Evolutionary conservation across 2,329 filamentous ascomycete species (phyloP).

Genomic region (Fusarium miscanthi): DNA sequence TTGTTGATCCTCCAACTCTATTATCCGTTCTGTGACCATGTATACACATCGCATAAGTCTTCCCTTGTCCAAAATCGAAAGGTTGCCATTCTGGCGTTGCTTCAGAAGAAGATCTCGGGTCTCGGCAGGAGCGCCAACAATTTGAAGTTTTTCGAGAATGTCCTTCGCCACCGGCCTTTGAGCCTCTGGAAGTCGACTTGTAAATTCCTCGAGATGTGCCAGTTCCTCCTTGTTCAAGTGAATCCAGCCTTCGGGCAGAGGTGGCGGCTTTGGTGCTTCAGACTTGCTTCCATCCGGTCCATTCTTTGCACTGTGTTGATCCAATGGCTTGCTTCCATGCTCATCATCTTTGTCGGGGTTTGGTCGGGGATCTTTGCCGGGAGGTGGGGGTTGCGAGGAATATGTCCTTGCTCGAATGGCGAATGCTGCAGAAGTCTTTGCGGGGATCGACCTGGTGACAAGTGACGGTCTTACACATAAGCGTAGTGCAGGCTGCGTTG

Average conservation of each 20-base stretch:
- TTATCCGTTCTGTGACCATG: conserved; percentile 51
- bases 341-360: conserved; percentile 44
- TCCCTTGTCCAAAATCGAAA: conserved; percentile 53
- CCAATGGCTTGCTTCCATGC: conserved; percentile 31
- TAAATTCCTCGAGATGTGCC: conserved; percentile 67
- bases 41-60: conserved; percentile 52
- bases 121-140: conserved; percentile 76
- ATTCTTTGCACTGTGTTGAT: conserved; percentile 33
- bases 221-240: conserved; percentile 59
- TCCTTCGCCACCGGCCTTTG: conserved; percentile 70
- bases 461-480: conserved; percentile 54
- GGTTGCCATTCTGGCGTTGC: conserved; percentile 68
- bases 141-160: conserved; percentile 71
- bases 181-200: conserved; percentile 71
- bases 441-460: conserved; percentile 47
- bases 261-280: conserved; percentile 45
- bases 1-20: conserved; percentile 45
- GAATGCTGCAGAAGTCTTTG: conserved; percentile 43
- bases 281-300: conserved; percentile 31
- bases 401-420: conserved; percentile 51
- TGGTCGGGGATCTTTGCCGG: conserved; percentile 50
- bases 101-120: conserved; percentile 67
- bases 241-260: conserved; percentile 60
- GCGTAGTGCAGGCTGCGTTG: conserved; percentile 63
- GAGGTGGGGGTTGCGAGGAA: conserved; percentile 53